Base-by-base conservation (phyloP, 495 filamentous ascomycete species). In the Bacidia rubella region DNA sequence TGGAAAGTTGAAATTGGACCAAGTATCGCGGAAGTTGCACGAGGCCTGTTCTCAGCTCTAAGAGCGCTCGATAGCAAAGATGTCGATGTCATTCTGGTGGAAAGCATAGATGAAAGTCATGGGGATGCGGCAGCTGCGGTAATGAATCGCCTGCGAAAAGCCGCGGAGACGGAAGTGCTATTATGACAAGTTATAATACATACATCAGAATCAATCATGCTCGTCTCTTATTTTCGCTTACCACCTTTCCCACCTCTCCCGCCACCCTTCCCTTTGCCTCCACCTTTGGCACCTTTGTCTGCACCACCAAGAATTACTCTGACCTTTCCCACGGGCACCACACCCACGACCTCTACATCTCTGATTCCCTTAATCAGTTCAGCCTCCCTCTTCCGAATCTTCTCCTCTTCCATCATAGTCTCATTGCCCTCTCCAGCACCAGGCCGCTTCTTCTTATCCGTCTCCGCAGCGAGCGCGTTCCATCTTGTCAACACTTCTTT, bases 141-240 rank as follows among this genome's bases (percentile, higher is more conserved):
- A 42, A 97, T 98, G 93, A 98, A 98, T 62, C 73, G 90, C 57
- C 68, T 97, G 7, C 71, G 92, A 45, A 97, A 97, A 69, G 90
- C 90, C 29, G 89, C 92, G 41, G 74, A 74, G 26, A 57, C 63
- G 25, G 70, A 71, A 54, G 57, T 74, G 38, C 60, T 62, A 48
- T 63, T 65, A 21, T 74, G 29, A 56, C 15, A 17, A 19, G 11
- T 9, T 5, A 7, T 44, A n/a, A 9, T 22, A 44, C 23, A 47
- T 10, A 24, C 22, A 38, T 11, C 1, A 23, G 35, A 20, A 32
- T n/a, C n/a, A n/a, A n/a, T n/a, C n/a, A 11, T 17, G 17, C 35
- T n/a, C 22, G 20, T 12, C 19, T 54, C 64, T 57, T 60, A 59
- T 49, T 61, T 53, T 62, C 67, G 70, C 56, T 71, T 71, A 50